Conservation (phyloP, 208 protist genomes). For the Lotmaria passim region DNA sequence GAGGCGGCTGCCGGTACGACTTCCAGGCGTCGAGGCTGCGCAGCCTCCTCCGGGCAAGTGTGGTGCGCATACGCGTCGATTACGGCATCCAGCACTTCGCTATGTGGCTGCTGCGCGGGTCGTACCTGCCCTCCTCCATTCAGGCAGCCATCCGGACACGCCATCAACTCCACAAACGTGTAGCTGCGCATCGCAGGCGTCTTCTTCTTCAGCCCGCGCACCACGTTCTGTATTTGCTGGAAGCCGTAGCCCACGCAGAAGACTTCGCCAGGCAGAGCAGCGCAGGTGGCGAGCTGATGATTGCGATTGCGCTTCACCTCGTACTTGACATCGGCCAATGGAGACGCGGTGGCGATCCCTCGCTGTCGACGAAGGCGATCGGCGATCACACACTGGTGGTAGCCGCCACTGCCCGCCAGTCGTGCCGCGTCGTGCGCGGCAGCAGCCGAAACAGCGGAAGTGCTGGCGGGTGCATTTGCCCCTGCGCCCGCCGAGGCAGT, state of each 20-base stretch:
- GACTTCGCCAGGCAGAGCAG: constrained; percentile 40
- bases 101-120: constrained; percentile 20
- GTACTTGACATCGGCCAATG: constrained; percentile 41
- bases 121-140: constrained; percentile 97
- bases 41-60: not conserved
- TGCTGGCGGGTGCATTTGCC: not conserved
- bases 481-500: too few species aligned
- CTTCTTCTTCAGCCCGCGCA: constrained; percentile 92
- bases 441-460: not conserved
- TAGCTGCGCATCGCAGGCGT: constrained; percentile 47
- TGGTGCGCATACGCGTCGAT: constrained; percentile 19
- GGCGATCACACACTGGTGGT: constrained; percentile 54
- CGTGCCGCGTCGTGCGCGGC: constrained; percentile 22
- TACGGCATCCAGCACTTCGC: constrained; percentile 21
- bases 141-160: constrained; percentile 97
- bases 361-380: not conserved
- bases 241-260: constrained; percentile 96
- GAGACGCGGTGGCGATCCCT: not conserved
- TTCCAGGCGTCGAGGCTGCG: constrained; percentile 10
- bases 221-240: constrained; percentile 98
- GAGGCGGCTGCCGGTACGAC: not conserved
- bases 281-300: constrained; percentile 56
- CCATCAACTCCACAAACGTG: constrained; percentile 98
- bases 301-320: constrained; percentile 74
- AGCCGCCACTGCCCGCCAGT: constrained; percentile 77